A percentile compares a stretch with the other conserved stretches of the same genome.
These are phyloP conservation scores for Nothophaeocryptopus gaeumannii DNA, from an alignment of 2,329 filamentous ascomycete genomes.

Conservation along the genomic window DNA sequence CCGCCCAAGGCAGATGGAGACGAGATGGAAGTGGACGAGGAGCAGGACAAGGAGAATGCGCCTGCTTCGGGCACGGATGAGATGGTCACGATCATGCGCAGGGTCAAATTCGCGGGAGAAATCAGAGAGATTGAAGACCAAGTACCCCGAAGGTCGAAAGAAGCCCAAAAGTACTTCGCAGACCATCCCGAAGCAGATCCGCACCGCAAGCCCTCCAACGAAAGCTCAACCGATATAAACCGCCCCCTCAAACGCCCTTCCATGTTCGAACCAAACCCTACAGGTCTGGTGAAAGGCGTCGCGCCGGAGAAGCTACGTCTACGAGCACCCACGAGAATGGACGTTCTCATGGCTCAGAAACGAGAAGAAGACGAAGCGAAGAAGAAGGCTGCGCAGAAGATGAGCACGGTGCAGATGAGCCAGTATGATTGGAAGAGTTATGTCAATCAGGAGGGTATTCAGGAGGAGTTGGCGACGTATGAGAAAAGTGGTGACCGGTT, in stretches of 20 bases:
- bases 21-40: constrained; percentile 22
- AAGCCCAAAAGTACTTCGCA: constrained; percentile 53
- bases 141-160: constrained; percentile 53
- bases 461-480: constrained; percentile 60
- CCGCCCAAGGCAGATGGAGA: constrained; percentile 14
- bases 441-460: constrained; percentile 58
- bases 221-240: constrained; percentile 28
- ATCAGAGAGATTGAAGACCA: constrained; percentile 53
- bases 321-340: constrained; percentile 31
- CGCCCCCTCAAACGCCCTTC: constrained; percentile 47
- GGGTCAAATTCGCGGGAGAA: constrained; percentile 58
- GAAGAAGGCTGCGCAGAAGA: constrained; percentile 50
- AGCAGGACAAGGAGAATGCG: constrained; percentile 25
- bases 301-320: constrained; percentile 44
- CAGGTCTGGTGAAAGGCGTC: constrained; percentile 46
- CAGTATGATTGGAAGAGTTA: constrained; percentile 64
- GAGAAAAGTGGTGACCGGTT: constrained; percentile 62
- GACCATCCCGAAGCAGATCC: constrained; percentile 39
- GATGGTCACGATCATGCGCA: constrained; percentile 55
- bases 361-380: constrained; percentile 32
- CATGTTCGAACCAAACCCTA: constrained; percentile 52
- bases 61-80: constrained; percentile 36
- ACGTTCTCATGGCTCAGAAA: constrained; percentile 34
- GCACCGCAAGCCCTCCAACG: constrained; percentile 26
- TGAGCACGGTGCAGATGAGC: constrained; percentile 66